Evolutionary conservation across 805 yeast species (phyloP).

Genomic region (Metschnikowia amazonensis): DNA sequence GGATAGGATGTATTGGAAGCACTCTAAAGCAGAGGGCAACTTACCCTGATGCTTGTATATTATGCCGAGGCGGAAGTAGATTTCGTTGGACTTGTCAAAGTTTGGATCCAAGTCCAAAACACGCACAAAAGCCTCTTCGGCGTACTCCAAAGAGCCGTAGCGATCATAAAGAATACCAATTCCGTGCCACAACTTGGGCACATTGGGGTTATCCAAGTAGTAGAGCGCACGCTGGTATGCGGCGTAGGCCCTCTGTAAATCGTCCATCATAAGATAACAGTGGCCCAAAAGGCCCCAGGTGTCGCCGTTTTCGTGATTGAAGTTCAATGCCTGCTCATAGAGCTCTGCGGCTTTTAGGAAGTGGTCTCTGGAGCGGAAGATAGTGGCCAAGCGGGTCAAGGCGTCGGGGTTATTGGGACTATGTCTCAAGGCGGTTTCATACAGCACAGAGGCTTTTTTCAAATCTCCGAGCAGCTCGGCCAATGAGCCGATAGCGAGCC

Average conservation of each 20-base stretch:
- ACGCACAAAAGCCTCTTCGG: constrained; percentile 96
- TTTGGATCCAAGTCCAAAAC: constrained; percentile 94
- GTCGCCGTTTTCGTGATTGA: constrained; percentile 86
- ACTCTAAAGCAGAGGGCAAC: constrained; percentile 81
- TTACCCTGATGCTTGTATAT: constrained; percentile 94
- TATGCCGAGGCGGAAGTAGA: constrained; percentile 92
- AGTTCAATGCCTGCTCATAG: constrained; percentile 79
- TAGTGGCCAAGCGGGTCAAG: constrained; percentile 78
- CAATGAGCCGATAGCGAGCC: constrained; percentile 84
- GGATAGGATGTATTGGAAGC: constrained; percentile 85
- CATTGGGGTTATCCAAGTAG: constrained; percentile 87
- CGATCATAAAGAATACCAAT: constrained; percentile 95
- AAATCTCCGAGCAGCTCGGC: constrained; percentile 88
- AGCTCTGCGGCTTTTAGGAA: constrained; percentile 93
- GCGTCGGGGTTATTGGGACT: constrained; percentile 85
- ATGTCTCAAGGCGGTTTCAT: constrained; percentile 82
- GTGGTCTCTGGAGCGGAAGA: constrained; percentile 83
- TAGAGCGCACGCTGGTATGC: constrained; percentile 95
- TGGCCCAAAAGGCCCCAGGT: constrained; percentile 97
- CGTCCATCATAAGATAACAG: constrained; percentile 95
- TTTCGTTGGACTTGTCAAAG: constrained; percentile 94
- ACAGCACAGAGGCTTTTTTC: constrained; percentile 84
- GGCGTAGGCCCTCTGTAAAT: constrained; percentile 89
- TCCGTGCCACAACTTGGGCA: constrained; percentile 98
- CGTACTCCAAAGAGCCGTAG: constrained; percentile 93